A percentile compares a stretch with the other conserved stretches of the same genome.
These are phyloP conservation scores for Amyloporia xantha DNA, from an alignment of 768 basidiomycete species.

Conservation along the genomic window DNA sequence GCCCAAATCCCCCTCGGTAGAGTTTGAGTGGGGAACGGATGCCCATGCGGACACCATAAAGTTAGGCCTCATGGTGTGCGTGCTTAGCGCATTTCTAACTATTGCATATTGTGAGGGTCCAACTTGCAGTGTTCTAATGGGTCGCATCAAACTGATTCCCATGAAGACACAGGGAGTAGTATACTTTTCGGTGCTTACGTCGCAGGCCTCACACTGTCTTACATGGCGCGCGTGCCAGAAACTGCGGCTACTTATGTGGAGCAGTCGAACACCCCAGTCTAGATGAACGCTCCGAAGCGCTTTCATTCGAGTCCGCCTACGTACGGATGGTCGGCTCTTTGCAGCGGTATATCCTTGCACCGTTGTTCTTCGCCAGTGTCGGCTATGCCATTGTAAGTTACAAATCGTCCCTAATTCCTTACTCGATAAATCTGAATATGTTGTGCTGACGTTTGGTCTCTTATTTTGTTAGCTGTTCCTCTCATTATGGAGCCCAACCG, in stretches of 20 bases:
- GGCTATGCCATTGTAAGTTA: conserved; percentile 35
- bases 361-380: conserved; percentile 64
- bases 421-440: too few relatives aligned
- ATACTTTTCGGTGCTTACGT: conserved; percentile 59
- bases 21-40: conserved; percentile 15
- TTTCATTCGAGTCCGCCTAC: conserved; percentile 17
- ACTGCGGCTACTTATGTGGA: not conserved
- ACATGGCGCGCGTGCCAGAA: conserved; percentile 21
- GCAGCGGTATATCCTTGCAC: conserved; percentile 38
- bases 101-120: conserved; percentile 41
- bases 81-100: conserved; percentile 39
- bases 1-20: not conserved
- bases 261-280: not conserved
- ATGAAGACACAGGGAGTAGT: conserved; percentile 41
- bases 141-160: too few relatives aligned
- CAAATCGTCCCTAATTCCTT: too few relatives aligned
- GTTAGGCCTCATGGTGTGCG: conserved; percentile 28
- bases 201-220: conserved; percentile 43
- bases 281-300: not conserved
- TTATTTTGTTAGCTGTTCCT: conserved; percentile 14
- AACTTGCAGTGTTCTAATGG: too few relatives aligned
- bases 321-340: conserved; percentile 26
- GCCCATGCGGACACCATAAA: conserved; percentile 17
- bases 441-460: not conserved
- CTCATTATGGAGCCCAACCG: conserved; percentile 15